phyloP scores from a whole-genome alignment of 108 stramenopile species.

The Fragilaria radians region DNA sequence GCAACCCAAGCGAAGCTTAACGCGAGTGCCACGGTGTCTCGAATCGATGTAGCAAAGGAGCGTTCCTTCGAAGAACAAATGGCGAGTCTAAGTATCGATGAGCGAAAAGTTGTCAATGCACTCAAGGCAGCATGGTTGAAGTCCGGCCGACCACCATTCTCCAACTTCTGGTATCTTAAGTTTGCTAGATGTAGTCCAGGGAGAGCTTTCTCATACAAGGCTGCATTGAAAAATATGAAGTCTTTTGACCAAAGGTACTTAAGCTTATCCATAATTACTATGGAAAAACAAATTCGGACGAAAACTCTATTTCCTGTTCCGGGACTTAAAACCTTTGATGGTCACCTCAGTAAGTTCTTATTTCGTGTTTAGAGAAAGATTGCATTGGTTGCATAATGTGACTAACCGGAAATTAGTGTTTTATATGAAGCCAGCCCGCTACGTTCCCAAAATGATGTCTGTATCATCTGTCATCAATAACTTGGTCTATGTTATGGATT shows the following conservation, averaged over 20 bases:
- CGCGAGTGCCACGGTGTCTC: not conserved
- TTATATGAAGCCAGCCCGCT: constrained; percentile 42
- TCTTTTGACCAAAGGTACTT: constrained; percentile 28
- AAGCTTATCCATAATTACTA: constrained; percentile 8
- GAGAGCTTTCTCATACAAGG: constrained; percentile 9
- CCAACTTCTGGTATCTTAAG: constrained; percentile 29
- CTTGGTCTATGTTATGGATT: constrained; percentile 35
- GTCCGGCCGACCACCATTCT: constrained; percentile 4
- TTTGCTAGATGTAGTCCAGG: constrained; percentile 47
- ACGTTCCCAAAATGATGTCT: constrained; percentile 28
- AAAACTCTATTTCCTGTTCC: constrained; percentile 41
- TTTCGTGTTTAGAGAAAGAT: no score
- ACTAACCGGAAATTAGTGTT: no score
- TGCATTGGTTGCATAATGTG: no score
- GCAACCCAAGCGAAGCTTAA: not conserved
- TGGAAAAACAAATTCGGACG: constrained; percentile 24
- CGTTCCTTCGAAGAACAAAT: not conserved
- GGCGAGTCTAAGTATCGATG: not conserved
- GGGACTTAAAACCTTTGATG: constrained; percentile 32
- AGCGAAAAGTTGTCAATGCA: not conserved
- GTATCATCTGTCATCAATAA: constrained; percentile 36
- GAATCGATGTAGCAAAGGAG: not conserved
- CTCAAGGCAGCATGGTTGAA: not conserved
- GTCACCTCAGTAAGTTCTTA: constrained; percentile 7
- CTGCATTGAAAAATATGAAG: constrained; percentile 36